These are phyloP conservation scores for Rubia balearica DNA, from an alignment of 305 asterid species.

Conservation along the genomic window DNA sequence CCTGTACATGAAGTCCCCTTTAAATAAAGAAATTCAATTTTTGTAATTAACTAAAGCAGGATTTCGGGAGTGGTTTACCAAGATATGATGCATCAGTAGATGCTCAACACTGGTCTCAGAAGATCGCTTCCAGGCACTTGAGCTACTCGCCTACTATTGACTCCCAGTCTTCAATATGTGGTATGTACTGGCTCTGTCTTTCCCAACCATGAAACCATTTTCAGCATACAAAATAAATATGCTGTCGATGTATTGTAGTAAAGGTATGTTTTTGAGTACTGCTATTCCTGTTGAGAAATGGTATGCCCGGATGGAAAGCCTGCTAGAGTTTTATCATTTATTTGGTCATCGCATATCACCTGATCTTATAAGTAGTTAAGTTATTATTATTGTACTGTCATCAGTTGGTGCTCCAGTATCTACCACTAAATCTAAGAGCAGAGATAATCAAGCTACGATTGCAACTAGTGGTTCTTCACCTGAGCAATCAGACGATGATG, in stretches of 20 bases:
- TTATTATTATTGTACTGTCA: not conserved
- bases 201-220: not conserved
- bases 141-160: constrained; percentile 39
- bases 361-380: not conserved
- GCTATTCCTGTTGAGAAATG: not conserved
- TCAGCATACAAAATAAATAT: not conserved
- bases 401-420: constrained; percentile 71
- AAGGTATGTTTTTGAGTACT: not conserved
- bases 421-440: constrained; percentile 35
- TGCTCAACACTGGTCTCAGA: constrained; percentile 32
- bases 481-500: constrained; percentile 73
- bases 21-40: not conserved
- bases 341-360: not conserved
- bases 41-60: constrained; percentile 33
- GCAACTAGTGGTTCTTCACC: constrained; percentile 69
- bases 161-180: constrained; percentile 64
- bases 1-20: not conserved
- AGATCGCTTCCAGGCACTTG: constrained; percentile 28
- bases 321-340: not conserved
- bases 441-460: constrained; percentile 34
- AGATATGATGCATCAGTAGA: constrained; percentile 28
- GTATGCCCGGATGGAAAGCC: not conserved
- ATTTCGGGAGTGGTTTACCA: constrained; percentile 27
- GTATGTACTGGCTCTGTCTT: constrained; percentile 24
- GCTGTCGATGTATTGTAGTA: not conserved